These are phyloP conservation scores for Euphrasia arctica DNA, from an alignment of 305 asterid species.

Conservation along the genomic window DNA sequence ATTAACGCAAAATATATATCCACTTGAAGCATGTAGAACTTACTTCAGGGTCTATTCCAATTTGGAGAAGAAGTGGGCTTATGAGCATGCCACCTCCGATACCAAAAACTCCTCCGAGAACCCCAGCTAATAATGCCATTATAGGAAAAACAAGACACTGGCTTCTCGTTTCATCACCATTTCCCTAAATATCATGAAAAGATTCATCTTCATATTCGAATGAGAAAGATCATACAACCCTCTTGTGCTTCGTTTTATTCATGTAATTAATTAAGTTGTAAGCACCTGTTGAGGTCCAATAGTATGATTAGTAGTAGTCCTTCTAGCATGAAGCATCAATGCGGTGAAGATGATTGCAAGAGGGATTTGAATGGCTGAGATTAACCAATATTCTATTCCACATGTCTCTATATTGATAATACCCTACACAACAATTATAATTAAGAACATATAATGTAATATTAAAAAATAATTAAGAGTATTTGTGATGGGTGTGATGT, in stretches of 20 bases:
- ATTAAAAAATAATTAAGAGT: too few species aligned
- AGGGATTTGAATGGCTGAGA: conserved; percentile 61
- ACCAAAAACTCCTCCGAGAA: conserved; percentile 70
- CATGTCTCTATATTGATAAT: conserved; percentile 45
- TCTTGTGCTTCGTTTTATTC: too few species aligned
- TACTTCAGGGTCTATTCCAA: conserved; percentile 73
- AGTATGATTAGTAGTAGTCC: conserved; percentile 1
- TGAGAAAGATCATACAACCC: background rate
- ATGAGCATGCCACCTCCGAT: conserved; percentile 87
- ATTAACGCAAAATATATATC: background rate
- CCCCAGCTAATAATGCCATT: conserved; percentile 72
- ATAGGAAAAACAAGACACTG: conserved; percentile 41
- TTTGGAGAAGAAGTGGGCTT: conserved; percentile 69
- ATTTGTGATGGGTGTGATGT: too few species aligned
- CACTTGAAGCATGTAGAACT: conserved; percentile 18
- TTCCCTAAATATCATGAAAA: conserved; percentile 33
- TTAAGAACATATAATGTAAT: too few species aligned
- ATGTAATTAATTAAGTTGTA: too few species aligned
- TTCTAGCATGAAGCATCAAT: conserved; percentile 45
- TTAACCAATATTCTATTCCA: conserved; percentile 66
- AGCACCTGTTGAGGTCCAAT: conserved; percentile 37
- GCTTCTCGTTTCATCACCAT: conserved; percentile 23
- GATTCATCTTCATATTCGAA: background rate
- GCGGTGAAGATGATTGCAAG: conserved; percentile 57
- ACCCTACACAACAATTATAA: conserved; percentile 39